Evolutionary conservation across 2,329 filamentous ascomycete genomes (phyloP), one percentile per base, ranked within the genome.

Genomic region (Microdochium nivale): DNA sequence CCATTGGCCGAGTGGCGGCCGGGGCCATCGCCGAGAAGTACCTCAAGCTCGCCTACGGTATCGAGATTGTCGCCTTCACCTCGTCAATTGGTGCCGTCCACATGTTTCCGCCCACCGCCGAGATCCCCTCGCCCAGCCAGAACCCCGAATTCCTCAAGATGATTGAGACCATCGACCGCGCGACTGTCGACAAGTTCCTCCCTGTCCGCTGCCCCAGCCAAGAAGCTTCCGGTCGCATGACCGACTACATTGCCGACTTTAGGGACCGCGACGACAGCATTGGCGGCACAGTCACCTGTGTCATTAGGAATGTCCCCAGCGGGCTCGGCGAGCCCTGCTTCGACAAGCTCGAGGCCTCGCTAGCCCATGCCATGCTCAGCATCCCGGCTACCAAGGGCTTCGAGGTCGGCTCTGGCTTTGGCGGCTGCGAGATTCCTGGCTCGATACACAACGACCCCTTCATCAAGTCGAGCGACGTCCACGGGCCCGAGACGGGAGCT

Each of bases 351-450:
- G 91, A 99, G 75, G 94, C 94, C 8, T 82, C 81, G 66, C 83
- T 99, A 47, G 91, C 83, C 25, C 92, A 97, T 65, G 94, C 88
- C 49, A 97, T 99, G 88, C 80, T 97, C 56, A 90, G 84, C 66
- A 96, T 97, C 61, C 94, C 94, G 4, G 90, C 94, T 3, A 92
- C 88, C 35, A 99, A 97, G 74, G 92, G 87, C 51, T 97, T 97
- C 65, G 92, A 97, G 67, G 86, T 97, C 58, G 94, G 94, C 51
- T 95, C 88, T 50, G 94, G 94, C 13, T 97, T 97, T 68, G 84
- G 79, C 49, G 92, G 94, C 53, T 87, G 87, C 62, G 87, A 91
- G 66, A 79, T 97, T 37, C 86, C 87, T 2, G 92, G 94, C 23
- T 94, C 87, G n/a, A 78, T 79, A 51, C 91, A 97, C 79, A 97